Conservation (phyloP, 805 yeast genomes). For the Priceomyces carsonii region DNA sequence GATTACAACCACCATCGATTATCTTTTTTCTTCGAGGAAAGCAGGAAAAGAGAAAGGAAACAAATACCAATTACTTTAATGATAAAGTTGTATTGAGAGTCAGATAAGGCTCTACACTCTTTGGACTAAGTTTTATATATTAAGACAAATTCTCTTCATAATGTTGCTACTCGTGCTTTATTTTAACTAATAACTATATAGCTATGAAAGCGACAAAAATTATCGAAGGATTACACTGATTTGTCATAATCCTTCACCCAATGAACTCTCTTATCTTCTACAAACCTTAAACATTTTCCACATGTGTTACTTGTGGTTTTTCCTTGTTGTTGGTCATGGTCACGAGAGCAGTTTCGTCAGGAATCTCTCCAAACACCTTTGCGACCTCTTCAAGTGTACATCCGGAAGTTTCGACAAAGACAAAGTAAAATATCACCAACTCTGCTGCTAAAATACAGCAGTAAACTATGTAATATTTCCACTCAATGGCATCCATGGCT, state of each 20-base stretch:
- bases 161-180: too few species aligned
- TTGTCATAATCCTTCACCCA: background rate
- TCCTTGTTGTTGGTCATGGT: constrained; percentile 12
- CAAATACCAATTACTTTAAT: too few species aligned
- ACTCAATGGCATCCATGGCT: constrained; percentile 34
- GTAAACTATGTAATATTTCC: constrained; percentile 38
- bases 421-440: constrained; percentile 21
- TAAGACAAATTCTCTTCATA: too few species aligned
- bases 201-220: too few species aligned
- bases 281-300: background rate
- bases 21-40: too few species aligned
- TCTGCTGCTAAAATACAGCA: constrained; percentile 28
- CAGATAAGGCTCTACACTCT: too few species aligned
- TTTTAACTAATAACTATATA: too few species aligned
- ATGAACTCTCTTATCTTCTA: constrained; percentile 1
- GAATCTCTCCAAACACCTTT: constrained; percentile 26
- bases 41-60: too few species aligned
- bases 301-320: background rate
- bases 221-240: too few species aligned
- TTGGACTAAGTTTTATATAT: too few species aligned
- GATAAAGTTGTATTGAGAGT: too few species aligned
- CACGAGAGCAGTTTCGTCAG: background rate
- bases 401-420: constrained; percentile 33
- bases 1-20: too few species aligned
- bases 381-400: constrained; percentile 37